Evolutionary conservation across 2,329 filamentous ascomycete species (phyloP), one percentile per base, ranked within the genome.

Genomic region (Arthroderma uncinatum): DNA sequence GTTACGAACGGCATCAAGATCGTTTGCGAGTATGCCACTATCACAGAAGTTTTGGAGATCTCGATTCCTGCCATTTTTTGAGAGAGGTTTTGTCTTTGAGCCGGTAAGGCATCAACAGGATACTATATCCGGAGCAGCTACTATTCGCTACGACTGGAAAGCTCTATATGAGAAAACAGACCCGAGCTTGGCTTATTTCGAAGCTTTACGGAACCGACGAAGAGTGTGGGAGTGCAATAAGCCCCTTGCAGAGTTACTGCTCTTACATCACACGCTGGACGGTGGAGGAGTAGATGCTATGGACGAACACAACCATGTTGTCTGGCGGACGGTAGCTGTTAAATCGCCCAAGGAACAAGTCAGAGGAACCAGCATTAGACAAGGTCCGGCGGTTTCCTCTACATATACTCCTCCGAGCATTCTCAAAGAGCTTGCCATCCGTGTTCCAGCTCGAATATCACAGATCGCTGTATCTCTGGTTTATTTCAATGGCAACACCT

Each of bases 141-240:
- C 33, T 54, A 21, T 40, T 58, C 23, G 19, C 33, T 36, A 60
- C 8, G 58, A 76, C 30, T 65, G 62, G 63, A 63, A 57, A 55
- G 37, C 42, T 7, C 44, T 64, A 23, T 64, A 63, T 39, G 30
- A 63, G n/a, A 57, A 53, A 39, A 62, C 60, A n/a, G 37, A 53
- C 19, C 10, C 54, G 23, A 56, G n/a, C 8, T 10, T 47, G 16
- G 25, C 37, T 2, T 40, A 60, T 8, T 55, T 54, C 1, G 42
- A 39, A 10, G 50, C 55, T 37, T 37, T 63, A 40, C 55, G 54
- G 53, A 62, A 62, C 39, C 59, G 62, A 34, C 56, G 37, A 52
- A 57, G 60, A 37, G 58, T 65, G n/a, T 64, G 61, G 60, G 33
- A 59, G 30, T 60, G 28, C 44, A 57, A 54, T 8, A 42, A 54